Evolutionary conservation across 768 basidiomycete genomes (phyloP), one percentile per base, ranked within the genome.

Genomic region (Rubroboletus satanas): DNA sequence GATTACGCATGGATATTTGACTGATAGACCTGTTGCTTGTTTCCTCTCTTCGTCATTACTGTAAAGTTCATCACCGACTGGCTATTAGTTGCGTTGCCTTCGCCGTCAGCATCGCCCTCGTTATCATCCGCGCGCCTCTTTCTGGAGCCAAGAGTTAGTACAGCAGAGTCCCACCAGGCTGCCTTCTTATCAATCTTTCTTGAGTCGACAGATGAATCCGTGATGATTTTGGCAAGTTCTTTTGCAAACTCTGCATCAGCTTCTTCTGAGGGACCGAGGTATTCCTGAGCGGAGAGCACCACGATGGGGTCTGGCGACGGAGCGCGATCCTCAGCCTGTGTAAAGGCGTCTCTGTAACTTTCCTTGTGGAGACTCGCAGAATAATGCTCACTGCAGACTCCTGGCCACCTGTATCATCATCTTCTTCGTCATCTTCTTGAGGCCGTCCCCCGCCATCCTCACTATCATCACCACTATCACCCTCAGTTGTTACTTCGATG

Each of bases 171-270:
- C 87, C 93, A 96, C 55, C 95, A 79, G 1, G 90, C 91, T 1
- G 90, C 87, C 71, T 88, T 91, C 72, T 90, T 88, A 66, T 97
- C 94, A 21, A 93, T 84, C 65, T 88, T 91, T 60, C 92, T 78
- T 4, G 87, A 82, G 61, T 97, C 93, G 0, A 81, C 73, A 17
- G 92, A 90, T 15, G 83, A 87, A 62, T 96, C 93, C 0, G 90
- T 93, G 45, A 98, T 85, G 75, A 99, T 85, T 74, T 90, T 98
- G 3, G 96, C 93, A 18, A 99, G 81, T 68, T 98, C 97, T 68
- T 93, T 93, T 9, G 88, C 90, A 65, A 99, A 99, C 33, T 95
- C 96, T 2, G 85, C 89, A 45, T 96, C 90, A 18, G 89, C 93
- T 65, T 95, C 93, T 60, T 92, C 87, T 9, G 88, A 84, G 1